A percentile compares a stretch with the other conserved stretches of the same genome.
Evolutionary conservation across 2,329 filamentous ascomycete genomes (phyloP).

Genomic region (Seiridium cupressi): DNA sequence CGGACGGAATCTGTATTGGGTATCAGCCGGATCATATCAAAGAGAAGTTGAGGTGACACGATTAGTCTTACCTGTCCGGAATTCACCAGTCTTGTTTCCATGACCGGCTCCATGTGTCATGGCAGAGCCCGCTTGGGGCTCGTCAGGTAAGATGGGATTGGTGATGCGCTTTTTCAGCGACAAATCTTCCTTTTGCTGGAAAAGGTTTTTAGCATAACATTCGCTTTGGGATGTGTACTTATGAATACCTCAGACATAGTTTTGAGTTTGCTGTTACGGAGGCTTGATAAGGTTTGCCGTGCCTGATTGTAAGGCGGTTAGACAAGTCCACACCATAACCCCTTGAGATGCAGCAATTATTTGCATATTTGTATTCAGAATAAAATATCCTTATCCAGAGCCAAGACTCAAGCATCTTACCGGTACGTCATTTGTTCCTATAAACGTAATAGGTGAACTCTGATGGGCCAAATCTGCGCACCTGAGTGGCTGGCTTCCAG

Average conservation of each 20-base stretch:
- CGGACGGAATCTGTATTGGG: not conserved
- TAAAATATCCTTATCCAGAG: not conserved
- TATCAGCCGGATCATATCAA: not conserved
- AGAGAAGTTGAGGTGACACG: not conserved
- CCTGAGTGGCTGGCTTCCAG: not conserved
- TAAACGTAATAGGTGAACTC: not conserved
- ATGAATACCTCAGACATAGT: not conserved
- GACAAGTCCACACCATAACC: not conserved
- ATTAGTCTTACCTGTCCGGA: not conserved
- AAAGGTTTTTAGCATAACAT: not conserved
- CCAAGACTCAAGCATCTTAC: not conserved
- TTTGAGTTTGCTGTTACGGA: not conserved
- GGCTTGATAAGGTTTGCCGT: not conserved
- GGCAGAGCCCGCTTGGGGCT: not conserved
- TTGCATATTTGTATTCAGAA: not conserved
- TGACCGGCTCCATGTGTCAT: not conserved
- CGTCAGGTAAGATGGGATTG: not conserved
- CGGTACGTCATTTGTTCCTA: not conserved
- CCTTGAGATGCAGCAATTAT: not conserved
- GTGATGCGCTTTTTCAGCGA: slow-evolving; percentile 1
- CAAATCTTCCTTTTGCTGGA: not conserved
- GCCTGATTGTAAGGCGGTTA: not conserved
- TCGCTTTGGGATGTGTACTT: not conserved
- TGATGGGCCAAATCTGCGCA: not conserved
- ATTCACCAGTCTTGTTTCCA: slow-evolving; percentile 1